Evolutionary conservation across 352 stramenopile species (phyloP), one percentile per base, ranked within the genome.

Genomic region (Phytophthora litchii): DNA sequence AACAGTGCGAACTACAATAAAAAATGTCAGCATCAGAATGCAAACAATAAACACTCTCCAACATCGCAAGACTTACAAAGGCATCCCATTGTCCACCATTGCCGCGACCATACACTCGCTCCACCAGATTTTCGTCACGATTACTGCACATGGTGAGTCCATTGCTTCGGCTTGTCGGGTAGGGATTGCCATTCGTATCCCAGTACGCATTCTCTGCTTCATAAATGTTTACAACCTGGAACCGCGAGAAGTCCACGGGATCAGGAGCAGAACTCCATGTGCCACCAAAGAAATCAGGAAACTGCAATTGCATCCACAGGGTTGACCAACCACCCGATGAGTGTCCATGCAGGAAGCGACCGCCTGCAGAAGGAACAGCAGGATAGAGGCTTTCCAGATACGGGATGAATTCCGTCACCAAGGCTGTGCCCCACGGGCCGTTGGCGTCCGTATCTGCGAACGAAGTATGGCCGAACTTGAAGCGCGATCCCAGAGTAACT

Each of bases 71-170:
- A 89, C 81, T 54, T 87, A 92, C 83, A 19, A 90, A 92, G 5
- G 78, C 78, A 49, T 90, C 83, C 80, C 80, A 92, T 49, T 92
- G 83, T 3, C 83, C 83, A 37, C 83, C 83, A 48, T 92, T 92
- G 48, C 78, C 78, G 20, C 73, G 80, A 5, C 67, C 68, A 37
- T 78, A 84, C 11, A 89, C 80, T 25, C 79, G 67, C 54, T 92
- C 83, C 40, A 91, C 54, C 35, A 87, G 58, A 52, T 91, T 91
- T 48, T 92, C 83, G 42, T 92, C 80, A 4, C 83, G 83, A 49
- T 84, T 86, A 20, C 74, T 88, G 58, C 74, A 88, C 2, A 56
- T 73, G 25, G 83, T 54, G 3, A 78, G 43, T 25, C 78, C 78
- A 23, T 86, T 76, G 42, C 38, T 70, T 45, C 80, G 82, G 53